phyloP scores from a whole-genome alignment of 2,329 filamentous ascomycete genomes.

The Colletotrichum endophyticum region DNA sequence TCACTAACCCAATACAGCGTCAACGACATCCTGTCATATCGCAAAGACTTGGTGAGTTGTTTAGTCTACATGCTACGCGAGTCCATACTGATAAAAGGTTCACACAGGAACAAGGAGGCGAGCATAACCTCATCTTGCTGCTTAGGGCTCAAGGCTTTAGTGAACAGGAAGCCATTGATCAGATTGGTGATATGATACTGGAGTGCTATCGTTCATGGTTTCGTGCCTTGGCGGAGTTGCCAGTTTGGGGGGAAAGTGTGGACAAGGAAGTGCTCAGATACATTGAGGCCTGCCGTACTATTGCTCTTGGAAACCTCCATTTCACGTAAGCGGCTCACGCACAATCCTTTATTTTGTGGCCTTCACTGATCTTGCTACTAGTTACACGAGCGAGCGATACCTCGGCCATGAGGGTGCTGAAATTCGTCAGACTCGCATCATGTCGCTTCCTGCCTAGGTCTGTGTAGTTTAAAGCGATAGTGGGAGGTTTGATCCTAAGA shows the following conservation, averaged over 20 bases:
- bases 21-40: background rate
- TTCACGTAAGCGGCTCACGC: background rate
- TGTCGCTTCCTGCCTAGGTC: background rate
- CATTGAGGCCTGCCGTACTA: background rate
- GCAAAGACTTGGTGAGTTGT: background rate
- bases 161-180: background rate
- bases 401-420: background rate
- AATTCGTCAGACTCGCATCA: background rate
- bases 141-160: background rate
- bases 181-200: background rate
- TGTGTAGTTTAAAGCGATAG: accelerated
- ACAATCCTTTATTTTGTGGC: background rate
- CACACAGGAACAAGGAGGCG: background rate
- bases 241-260: background rate
- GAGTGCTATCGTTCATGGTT: background rate
- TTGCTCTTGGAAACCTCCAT: background rate
- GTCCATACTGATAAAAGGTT: background rate
- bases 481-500: accelerated
- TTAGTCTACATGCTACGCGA: background rate
- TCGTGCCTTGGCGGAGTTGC: background rate
- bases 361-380: background rate
- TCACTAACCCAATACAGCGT: background rate
- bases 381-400: background rate
- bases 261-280: background rate
- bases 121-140: background rate